Evolutionary conservation across 441 rosid species (phyloP).

Genomic region (Gossypium aridum): DNA sequence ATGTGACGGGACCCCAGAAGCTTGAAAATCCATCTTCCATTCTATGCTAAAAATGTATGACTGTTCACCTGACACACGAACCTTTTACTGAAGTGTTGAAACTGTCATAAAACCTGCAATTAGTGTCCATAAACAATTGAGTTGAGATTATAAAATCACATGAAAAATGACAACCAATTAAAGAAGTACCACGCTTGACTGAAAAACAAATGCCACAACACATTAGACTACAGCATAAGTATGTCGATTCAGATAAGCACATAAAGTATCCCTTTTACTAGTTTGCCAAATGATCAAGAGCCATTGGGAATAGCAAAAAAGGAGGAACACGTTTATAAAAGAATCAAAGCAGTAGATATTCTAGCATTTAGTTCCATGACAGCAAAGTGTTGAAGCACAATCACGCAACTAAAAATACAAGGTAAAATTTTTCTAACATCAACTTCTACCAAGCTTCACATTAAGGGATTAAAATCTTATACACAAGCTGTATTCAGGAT

Average conservation of each 20-base stretch:
- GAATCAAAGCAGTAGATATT: not conserved
- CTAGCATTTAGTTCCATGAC: not conserved
- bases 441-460: not conserved
- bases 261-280: not conserved
- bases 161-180: not conserved
- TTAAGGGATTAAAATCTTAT: not conserved
- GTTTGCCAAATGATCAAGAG: not conserved
- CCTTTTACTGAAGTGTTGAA: slow-evolving; percentile 12
- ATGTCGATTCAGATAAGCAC: not conserved
- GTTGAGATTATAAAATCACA: not conserved
- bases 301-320: not conserved
- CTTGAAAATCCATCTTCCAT: slow-evolving; percentile 77
- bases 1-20: slow-evolving; percentile 97
- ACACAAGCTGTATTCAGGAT: not conserved
- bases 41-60: slow-evolving; percentile 17
- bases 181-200: not conserved
- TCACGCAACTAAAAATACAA: not conserved
- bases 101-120: slow-evolving; percentile 29
- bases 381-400: not conserved
- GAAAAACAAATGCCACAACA: not conserved
- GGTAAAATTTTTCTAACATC: not conserved
- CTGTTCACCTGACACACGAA: slow-evolving; percentile 13
- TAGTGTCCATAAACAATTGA: not conserved
- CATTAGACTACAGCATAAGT: not conserved
- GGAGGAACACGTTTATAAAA: not conserved